Evolutionary conservation across 2,329 filamentous ascomycete species (phyloP), one percentile per base, ranked within the genome.

Genomic region (Raffaelea ambrosiae): DNA sequence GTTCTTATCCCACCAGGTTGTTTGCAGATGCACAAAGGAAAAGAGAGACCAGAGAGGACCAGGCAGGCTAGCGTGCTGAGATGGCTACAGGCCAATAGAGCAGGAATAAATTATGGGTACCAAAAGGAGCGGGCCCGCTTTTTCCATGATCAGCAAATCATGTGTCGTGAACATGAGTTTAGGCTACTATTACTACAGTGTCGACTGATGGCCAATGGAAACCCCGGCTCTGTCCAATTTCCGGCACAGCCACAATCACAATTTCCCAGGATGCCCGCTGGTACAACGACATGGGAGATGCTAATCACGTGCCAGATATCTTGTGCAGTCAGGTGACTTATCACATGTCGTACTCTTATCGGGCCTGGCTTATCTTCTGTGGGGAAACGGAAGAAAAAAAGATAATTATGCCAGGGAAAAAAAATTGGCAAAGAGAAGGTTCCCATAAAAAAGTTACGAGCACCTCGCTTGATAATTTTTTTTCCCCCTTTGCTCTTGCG

Each of bases 341-440:
- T 44, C 46, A 48, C 18, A 7, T 44, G 31, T n/a, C n/a, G n/a
- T n/a, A n/a, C 41, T 44, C 40, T n/a, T 38, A 44, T 16, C 19
- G 13, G 3, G 2, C 5, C 5, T n/a, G n/a, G 3, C 1, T 14
- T 5, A 8, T 18, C 7, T 2, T 31, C 18, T 20, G 22, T 41
- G 33, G 22, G 19, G 11, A 1, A 10, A n/a, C 14, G 5, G 5
- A 18, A 19, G 44, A 50, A 48, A 38, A 29, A 40, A 29, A 43
- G 26, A 46, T 26, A 26, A 50, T 50, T 42, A 40, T 46, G 48
- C 51, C 51, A 52, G 48, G 7, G 10, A 33, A 43, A 23, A 46
- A 48, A 48, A 46, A 38, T 7, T n/a, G 13, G 35, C 14, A 50
- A 50, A 52, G 43, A 38, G 19, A 20, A 36, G 19, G 19, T 35